Percentiles rank a stretch among this genome's conserved stretches.
Evolutionary conservation across 2,329 filamentous ascomycete genomes (phyloP).

Genomic region (Hymenotorrendiella dingleyae): DNA sequence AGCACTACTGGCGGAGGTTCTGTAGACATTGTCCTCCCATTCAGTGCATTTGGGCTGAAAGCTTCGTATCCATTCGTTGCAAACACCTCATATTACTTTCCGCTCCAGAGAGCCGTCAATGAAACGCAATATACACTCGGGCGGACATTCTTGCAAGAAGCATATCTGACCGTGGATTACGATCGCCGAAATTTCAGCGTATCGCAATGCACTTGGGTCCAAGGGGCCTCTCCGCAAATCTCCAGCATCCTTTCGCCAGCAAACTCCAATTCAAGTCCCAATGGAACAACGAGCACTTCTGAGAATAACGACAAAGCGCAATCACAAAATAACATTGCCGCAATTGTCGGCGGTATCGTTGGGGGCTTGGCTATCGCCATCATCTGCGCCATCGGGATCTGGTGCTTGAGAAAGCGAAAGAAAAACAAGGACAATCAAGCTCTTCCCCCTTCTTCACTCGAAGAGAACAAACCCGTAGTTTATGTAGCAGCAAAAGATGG

Average conservation of each 20-base stretch:
- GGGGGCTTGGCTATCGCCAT: not conserved
- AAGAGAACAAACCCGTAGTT: no score
- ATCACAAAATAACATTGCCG: not conserved
- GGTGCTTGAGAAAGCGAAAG: not conserved
- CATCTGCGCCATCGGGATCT: not conserved
- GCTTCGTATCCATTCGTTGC: slow-evolving; percentile 28
- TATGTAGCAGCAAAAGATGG: no score
- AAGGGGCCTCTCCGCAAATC: slow-evolving; percentile 25
- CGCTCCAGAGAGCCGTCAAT: slow-evolving; percentile 32
- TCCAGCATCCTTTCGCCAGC: slow-evolving; percentile 8
- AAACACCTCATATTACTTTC: slow-evolving; percentile 32
- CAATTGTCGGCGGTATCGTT: not conserved
- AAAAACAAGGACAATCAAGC: no score
- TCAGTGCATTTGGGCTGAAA: slow-evolving; percentile 32
- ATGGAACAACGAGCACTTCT: not conserved
- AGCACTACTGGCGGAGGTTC: slow-evolving; percentile 17
- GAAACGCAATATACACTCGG: slow-evolving; percentile 33
- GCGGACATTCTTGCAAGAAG: slow-evolving; percentile 36
- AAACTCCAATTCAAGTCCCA: slow-evolving; percentile 1
- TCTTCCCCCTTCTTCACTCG: no score
- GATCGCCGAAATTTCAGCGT: slow-evolving; percentile 35
- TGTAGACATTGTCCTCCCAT: slow-evolving; percentile 30
- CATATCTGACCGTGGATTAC: slow-evolving; percentile 33
- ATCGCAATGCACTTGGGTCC: slow-evolving; percentile 30
- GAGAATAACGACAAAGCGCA: not conserved